Evolutionary conservation across 1,284 basidiomycete species (phyloP).

Genomic region (Ceratobasidium sp.): DNA sequence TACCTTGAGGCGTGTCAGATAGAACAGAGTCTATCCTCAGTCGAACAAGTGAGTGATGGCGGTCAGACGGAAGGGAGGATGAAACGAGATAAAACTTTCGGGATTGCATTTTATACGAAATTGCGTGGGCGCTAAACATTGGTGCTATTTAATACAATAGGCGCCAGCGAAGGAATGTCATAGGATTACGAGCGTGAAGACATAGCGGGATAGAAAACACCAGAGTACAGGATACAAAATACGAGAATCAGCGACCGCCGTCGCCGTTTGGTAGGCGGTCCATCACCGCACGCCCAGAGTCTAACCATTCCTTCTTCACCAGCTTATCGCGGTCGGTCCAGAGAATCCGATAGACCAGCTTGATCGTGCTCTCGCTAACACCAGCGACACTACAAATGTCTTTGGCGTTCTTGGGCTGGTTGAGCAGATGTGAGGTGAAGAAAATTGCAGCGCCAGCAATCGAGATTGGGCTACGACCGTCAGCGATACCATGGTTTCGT

Average conservation of each 20-base stretch:
- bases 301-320: slow-evolving; percentile 84
- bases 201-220: slow-evolving; percentile 29
- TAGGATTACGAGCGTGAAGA: slow-evolving; percentile 4
- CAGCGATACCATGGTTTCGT: slow-evolving; percentile 85
- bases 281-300: slow-evolving; percentile 76
- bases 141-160: not conserved
- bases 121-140: slow-evolving; percentile 11
- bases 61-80: not conserved
- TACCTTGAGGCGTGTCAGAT: slow-evolving; percentile 14
- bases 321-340: slow-evolving; percentile 74
- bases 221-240: not conserved
- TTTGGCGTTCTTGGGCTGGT: slow-evolving; percentile 76
- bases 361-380: slow-evolving; percentile 97
- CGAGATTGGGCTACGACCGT: slow-evolving; percentile 93
- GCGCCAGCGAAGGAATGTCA: slow-evolving; percentile 17
- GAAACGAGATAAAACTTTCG: slow-evolving; percentile 12
- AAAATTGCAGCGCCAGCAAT: slow-evolving; percentile 96
- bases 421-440: slow-evolving; percentile 88
- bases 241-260: slow-evolving; percentile 12
- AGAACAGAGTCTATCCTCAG: not conserved
- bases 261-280: slow-evolving; percentile 56
- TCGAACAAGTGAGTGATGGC: not conserved
- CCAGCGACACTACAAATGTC: slow-evolving; percentile 95
- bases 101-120: not conserved
- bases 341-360: slow-evolving; percentile 82